Base-by-base conservation (phyloP, 768 basidiomycete species). In the Austroboletus festivus region DNA sequence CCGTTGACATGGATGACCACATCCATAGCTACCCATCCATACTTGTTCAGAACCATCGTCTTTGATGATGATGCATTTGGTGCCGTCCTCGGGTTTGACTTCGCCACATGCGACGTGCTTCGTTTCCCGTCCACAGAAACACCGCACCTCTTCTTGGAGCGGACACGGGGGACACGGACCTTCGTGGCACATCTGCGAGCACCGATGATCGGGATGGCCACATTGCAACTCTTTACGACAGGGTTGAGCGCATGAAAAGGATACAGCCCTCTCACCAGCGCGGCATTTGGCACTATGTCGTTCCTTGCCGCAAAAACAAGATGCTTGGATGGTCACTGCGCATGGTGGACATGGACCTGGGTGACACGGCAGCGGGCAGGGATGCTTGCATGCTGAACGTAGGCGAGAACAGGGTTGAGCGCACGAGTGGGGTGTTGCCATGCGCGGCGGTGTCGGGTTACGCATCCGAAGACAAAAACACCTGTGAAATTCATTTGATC, bases 281-380 rank as follows among this genome's bases (percentile, higher is more conserved):
- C 40, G 87, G 70, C 61, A 63, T 33, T 56, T 64, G 0, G 62
- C 59, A 3, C 54, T 64, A 24, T 42, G 61, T 2, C 71, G 65
- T 28, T 79, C 74, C 51, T 80, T 77, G 40, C 79, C 78, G n/a
- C 93, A 97, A 43, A 89, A 83, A 62, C 96, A 99, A 2, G 76
- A 71, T n/a, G 83, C 68, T 37, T 80, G 77, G 0, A 87, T 81
- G 5, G 86, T 89, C 11, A 95, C 78, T 52, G 82, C 80, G 61
- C 96, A 99, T 0, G 93, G 93, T 0, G 94, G 94, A 69, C 96
- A 99, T 0, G 95, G 96, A 0, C 95, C 96, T 0, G 96, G 95
- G 64, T 97, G 95, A 60, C 95, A 98, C 13, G 74, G 72, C 13
- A 93, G 63, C 0, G 93, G 81, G 64, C 94, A 98, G 0, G 90